Evolutionary conservation across 1,139 yeast genomes (phyloP).

Genomic region (Suhomyces chickasaworum): DNA sequence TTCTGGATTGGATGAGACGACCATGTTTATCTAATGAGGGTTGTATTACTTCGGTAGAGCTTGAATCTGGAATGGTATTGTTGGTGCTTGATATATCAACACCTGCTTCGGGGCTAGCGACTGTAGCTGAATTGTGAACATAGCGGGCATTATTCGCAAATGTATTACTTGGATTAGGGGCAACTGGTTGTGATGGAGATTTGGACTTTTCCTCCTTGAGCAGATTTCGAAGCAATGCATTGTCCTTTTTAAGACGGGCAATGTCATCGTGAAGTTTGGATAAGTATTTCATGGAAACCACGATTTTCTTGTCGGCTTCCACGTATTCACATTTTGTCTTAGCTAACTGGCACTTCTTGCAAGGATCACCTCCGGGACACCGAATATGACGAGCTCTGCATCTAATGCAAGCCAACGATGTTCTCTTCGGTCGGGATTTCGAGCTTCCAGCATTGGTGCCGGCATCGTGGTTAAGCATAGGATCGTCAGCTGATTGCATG

Average conservation of each 20-base stretch:
- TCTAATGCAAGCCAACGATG: constrained; percentile 58
- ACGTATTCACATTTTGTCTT: constrained; percentile 69
- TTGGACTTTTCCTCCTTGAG: constrained; percentile 35
- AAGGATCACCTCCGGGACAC: constrained; percentile 83
- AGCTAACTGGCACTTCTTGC: constrained; percentile 63
- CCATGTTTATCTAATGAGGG: constrained; percentile 73
- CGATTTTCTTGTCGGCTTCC: constrained; percentile 77
- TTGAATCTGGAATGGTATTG: neutral
- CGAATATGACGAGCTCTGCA: constrained; percentile 77
- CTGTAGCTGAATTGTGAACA: neutral
- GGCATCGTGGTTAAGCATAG: neutral
- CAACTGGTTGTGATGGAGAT: constrained; percentile 1
- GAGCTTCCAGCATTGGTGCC: neutral
- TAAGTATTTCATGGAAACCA: constrained; percentile 73
- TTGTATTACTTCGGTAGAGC: constrained; percentile 51
- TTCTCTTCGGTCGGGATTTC: constrained; percentile 27
- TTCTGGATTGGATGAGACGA: constrained; percentile 66
- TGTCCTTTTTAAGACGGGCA: constrained; percentile 52
- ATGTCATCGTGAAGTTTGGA: constrained; percentile 70
- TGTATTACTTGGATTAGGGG: constrained; percentile 1
- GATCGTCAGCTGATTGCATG: neutral
- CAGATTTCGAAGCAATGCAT: constrained; percentile 54
- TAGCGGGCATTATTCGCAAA: constrained; percentile 10
- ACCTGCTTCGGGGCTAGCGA: neutral
- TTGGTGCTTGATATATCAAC: neutral